phyloP scores from a whole-genome alignment of 202 grass and related monocot genomes.

The Eragrostis tef region DNA sequence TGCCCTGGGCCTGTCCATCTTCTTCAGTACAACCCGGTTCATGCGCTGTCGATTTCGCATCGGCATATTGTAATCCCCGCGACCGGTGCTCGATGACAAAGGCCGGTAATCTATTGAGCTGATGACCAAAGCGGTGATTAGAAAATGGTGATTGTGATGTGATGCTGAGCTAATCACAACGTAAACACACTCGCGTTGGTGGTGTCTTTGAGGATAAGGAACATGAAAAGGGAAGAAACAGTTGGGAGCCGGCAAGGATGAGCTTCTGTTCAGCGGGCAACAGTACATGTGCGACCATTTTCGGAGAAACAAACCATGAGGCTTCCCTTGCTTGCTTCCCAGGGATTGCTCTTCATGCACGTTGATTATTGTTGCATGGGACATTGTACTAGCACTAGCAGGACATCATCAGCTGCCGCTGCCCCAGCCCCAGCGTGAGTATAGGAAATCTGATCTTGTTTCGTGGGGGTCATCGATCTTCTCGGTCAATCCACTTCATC shows the following conservation, averaged over 20 bases:
- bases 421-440: too few relatives aligned
- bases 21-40: neutral
- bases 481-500: neutral
- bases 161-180: slow-evolving; percentile 35
- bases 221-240: neutral
- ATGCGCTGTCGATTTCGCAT: neutral
- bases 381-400: too few relatives aligned
- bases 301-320: neutral
- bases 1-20: slow-evolving; percentile 1
- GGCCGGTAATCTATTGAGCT: too few relatives aligned
- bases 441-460: too few relatives aligned
- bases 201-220: neutral
- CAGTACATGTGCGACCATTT: neutral
- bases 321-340: neutral
- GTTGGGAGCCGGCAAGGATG: neutral
- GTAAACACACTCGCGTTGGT: neutral
- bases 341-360: too few relatives aligned
- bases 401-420: too few relatives aligned
- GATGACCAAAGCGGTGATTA: slow-evolving; percentile 2
- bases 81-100: slow-evolving; percentile 16
- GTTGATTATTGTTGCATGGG: too few relatives aligned
- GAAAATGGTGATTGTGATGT: slow-evolving; percentile 12
- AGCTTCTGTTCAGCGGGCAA: neutral
- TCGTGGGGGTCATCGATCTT: too few relatives aligned
- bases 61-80: neutral